Evolutionary conservation across 1,139 yeast species (phyloP).

Genomic region (Geotrichum restrictum): DNA sequence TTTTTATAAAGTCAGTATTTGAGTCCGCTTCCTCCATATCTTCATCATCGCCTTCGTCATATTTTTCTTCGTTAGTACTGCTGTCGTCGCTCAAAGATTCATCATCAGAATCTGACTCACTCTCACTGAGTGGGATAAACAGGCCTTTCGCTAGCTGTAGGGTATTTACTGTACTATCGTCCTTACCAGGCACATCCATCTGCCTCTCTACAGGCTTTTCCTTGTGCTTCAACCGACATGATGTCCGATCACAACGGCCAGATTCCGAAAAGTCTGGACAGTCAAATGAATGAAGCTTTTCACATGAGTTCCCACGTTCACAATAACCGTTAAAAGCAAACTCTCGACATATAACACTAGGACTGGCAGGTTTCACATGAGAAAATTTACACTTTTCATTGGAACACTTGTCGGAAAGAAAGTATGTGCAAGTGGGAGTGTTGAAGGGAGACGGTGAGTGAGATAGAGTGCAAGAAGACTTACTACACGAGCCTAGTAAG

Average conservation of each 20-base stretch:
- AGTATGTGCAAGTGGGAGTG: conserved; percentile 62
- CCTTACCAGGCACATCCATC: conserved; percentile 10
- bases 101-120: conserved; percentile 12
- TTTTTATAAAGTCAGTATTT: conserved; percentile 16
- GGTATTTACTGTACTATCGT: conserved; percentile 17
- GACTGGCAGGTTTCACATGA: conserved; percentile 48
- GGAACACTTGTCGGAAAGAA: conserved; percentile 49
- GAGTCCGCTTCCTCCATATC: conserved; percentile 7
- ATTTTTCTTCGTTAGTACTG: neutral
- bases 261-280: conserved; percentile 70
- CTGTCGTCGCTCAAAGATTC: conserved; percentile 7
- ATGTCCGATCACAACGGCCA: conserved; percentile 54
- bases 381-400: conserved; percentile 54
- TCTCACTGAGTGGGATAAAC: conserved; percentile 14
- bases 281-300: conserved; percentile 53
- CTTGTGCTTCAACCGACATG: conserved; percentile 49
- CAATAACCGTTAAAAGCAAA: conserved; percentile 72
- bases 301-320: conserved; percentile 55
- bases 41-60: neutral
- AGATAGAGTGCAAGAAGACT: conserved; percentile 51
- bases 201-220: conserved; percentile 11
- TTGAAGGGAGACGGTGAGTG: conserved; percentile 60
- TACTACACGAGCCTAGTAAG: conserved; percentile 48
- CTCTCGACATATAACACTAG: conserved; percentile 55
- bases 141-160: conserved; percentile 11